A percentile compares a stretch with the other conserved stretches of the same genome.
Evolutionary conservation across 257 asterid genomes (phyloP).

Genomic region (Fraxinus cuspidata): DNA sequence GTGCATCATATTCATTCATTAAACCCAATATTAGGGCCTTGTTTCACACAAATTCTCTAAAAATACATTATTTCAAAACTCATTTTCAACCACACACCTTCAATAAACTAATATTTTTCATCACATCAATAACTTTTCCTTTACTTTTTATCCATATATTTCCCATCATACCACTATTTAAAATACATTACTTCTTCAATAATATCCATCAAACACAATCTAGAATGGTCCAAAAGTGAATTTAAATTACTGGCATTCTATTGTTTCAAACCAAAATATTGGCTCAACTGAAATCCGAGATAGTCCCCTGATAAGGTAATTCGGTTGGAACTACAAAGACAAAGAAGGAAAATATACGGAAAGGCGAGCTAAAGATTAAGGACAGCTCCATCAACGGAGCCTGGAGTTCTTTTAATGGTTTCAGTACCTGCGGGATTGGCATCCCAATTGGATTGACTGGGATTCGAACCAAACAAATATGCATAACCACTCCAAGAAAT

Average conservation of each 20-base stretch:
- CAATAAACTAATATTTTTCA: too few species aligned
- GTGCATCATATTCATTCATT: constrained; percentile 1
- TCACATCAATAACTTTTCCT: too few species aligned
- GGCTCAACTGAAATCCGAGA: constrained; percentile 15
- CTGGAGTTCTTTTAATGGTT: too few species aligned
- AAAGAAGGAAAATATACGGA: constrained; percentile 16
- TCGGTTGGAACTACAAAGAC: constrained; percentile 21
- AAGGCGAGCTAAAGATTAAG: constrained; percentile 18
- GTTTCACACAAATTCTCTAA: too few species aligned
- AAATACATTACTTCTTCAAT: too few species aligned
- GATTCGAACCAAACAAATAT: constrained; percentile 22
- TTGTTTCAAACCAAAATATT: constrained; percentile 19
- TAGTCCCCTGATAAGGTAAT: constrained; percentile 16
- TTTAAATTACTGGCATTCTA: not conserved
- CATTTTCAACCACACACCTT: too few species aligned
- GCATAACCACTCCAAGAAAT: not conserved
- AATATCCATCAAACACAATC: too few species aligned
- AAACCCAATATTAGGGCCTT: not conserved
- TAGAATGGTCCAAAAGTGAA: constrained; percentile 1
- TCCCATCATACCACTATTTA: too few species aligned
- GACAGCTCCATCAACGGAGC: constrained; percentile 16
- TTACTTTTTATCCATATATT: too few species aligned
- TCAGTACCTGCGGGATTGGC: too few species aligned
- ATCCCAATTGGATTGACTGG: too few species aligned
- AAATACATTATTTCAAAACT: too few species aligned